These are phyloP conservation scores for Neoscytalidium dimidiatum DNA, from an alignment of 2,329 filamentous ascomycete genomes.

Conservation along the genomic window DNA sequence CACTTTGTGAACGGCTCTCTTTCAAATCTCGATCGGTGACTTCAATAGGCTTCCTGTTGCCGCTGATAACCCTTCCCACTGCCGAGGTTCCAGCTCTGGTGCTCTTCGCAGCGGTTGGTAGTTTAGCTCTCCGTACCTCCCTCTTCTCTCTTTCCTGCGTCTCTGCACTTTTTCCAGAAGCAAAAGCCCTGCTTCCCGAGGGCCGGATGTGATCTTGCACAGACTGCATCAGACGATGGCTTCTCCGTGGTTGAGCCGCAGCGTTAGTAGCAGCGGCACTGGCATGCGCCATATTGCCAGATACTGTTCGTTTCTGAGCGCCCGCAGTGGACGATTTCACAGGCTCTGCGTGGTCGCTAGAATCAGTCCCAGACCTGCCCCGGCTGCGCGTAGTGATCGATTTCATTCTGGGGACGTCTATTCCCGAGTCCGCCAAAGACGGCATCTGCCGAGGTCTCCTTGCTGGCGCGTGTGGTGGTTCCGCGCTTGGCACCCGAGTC, in stretches of 20 bases:
- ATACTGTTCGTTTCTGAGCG: constrained; percentile 89
- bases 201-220: constrained; percentile 68
- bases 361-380: constrained; percentile 42
- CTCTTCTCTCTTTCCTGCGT: constrained; percentile 58
- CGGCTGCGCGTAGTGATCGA: constrained; percentile 42
- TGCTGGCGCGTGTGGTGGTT: constrained; percentile 52
- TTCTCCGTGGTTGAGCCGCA: constrained; percentile 47
- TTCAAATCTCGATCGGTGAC: constrained; percentile 63
- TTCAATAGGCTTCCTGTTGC: constrained; percentile 79
- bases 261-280: constrained; percentile 38
- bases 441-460: constrained; percentile 41
- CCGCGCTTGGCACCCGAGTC: constrained; percentile 33
- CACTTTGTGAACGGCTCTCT: constrained; percentile 50
- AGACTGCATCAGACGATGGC: constrained; percentile 43
- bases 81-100: constrained; percentile 65
- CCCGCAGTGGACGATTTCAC: constrained; percentile 28
- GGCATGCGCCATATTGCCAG: constrained; percentile 65
- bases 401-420: constrained; percentile 41
- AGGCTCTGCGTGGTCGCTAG: constrained; percentile 39
- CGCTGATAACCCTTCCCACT: constrained; percentile 85
- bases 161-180: constrained; percentile 55
- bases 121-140: constrained; percentile 80
- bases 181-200: constrained; percentile 62
- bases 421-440: constrained; percentile 30
- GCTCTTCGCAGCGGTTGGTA: constrained; percentile 68